A percentile compares a stretch with the other conserved stretches of the same genome.
Evolutionary conservation across 148 eudicot species (phyloP).

Genomic region (Chenopodium berlandieri): DNA sequence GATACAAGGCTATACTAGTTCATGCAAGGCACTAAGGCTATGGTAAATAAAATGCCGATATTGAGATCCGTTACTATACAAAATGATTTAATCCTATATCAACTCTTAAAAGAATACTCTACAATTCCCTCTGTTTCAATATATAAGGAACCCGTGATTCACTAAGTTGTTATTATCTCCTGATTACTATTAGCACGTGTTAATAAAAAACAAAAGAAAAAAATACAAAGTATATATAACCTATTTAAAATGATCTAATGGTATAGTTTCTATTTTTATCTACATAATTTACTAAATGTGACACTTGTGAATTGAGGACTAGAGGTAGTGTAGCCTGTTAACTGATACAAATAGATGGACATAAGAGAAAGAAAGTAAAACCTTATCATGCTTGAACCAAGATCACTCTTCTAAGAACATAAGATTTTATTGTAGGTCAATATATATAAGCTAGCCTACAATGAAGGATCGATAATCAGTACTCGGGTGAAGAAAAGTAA

Average conservation of each 20-base stretch:
- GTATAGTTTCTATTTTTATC: not conserved
- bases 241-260: too few species aligned
- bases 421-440: not conserved
- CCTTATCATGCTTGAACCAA: not conserved
- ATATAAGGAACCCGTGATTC: not conserved
- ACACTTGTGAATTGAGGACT: not conserved
- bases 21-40: not conserved
- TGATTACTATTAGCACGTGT: not conserved
- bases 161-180: not conserved
- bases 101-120: not conserved
- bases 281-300: not conserved
- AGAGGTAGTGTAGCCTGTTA: not conserved
- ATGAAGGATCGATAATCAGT: not conserved
- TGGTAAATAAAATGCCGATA: not conserved
- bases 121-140: not conserved
- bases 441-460: not conserved
- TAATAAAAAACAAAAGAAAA: not conserved
- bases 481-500: slow-evolving; percentile 7
- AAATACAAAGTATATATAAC: not conserved
- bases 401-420: not conserved
- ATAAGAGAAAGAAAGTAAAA: not conserved
- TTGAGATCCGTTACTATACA: not conserved
- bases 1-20: not conserved
- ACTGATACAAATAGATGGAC: not conserved
- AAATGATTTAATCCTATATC: not conserved